A percentile compares a stretch with the other conserved stretches of the same genome.
phyloP scores from a whole-genome alignment of 257 asterid species.

The Cynanchum wilfordii region DNA sequence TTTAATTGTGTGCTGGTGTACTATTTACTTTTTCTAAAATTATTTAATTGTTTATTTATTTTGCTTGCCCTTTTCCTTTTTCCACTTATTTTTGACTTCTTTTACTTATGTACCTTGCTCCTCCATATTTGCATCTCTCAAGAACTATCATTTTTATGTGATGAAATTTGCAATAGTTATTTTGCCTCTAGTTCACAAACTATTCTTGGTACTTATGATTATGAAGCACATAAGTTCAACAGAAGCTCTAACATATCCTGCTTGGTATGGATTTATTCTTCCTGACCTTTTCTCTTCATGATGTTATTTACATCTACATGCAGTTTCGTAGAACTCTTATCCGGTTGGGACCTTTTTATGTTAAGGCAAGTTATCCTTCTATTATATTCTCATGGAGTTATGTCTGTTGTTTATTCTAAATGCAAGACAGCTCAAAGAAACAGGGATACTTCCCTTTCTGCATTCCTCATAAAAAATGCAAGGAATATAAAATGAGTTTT shows the following conservation, averaged over 20 bases:
- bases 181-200: not conserved
- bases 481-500: too few species aligned
- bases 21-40: not conserved
- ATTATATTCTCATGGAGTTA: not conserved
- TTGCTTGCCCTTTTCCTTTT: not conserved
- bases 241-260: not conserved
- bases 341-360: conserved; percentile 86
- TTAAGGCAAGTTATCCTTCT: conserved; percentile 67
- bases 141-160: not conserved
- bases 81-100: too few species aligned
- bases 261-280: too few species aligned
- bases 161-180: not conserved
- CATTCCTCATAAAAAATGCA: too few species aligned
- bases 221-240: not conserved
- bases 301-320: conserved; percentile 21
- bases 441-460: too few species aligned
- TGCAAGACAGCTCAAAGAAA: too few species aligned
- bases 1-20: not conserved
- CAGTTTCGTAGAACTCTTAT: conserved; percentile 97
- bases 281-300: not conserved
- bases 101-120: not conserved
- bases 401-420: not conserved
- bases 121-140: not conserved
- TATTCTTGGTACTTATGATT: not conserved
- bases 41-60: not conserved